Evolutionary conservation across 495 filamentous ascomycete genomes (phyloP).

Genomic region (Talaromyces proteolyticus): DNA sequence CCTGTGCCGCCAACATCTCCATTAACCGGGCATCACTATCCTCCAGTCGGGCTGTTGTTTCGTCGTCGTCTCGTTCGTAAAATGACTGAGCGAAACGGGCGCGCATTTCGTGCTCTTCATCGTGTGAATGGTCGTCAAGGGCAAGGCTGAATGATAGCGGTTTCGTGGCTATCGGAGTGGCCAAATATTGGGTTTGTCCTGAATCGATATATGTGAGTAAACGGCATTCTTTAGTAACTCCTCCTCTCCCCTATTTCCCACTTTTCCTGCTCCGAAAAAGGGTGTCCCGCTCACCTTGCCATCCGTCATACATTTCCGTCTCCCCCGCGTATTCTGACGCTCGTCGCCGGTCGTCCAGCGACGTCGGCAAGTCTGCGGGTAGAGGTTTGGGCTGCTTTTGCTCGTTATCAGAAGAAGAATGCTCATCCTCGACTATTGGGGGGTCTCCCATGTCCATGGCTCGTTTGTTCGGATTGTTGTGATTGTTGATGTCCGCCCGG

Average conservation of each 20-base stretch:
- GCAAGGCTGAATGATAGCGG: conserved; percentile 80
- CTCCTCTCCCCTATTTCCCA: not conserved
- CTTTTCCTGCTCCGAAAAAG: conserved; percentile 10
- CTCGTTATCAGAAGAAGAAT: conserved; percentile 10
- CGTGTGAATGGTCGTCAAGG: conserved; percentile 60
- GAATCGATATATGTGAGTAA: not conserved
- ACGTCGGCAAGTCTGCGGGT: conserved; percentile 82
- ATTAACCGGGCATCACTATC: conserved; percentile 84
- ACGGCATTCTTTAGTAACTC: not conserved
- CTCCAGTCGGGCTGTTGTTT: conserved; percentile 54
- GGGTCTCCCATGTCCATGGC: conserved; percentile 34
- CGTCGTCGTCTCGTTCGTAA: conserved; percentile 54
- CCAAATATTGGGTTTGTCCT: conserved; percentile 95
- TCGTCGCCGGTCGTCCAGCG: conserved; percentile 78
- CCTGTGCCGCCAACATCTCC: conserved; percentile 95
- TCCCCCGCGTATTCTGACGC: conserved; percentile 55
- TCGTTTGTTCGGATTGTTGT: not conserved
- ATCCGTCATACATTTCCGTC: conserved; percentile 97
- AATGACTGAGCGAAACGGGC: conserved; percentile 29
- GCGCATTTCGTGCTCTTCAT: conserved; percentile 33
- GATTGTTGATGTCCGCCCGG: too few relatives aligned
- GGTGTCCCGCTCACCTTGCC: conserved; percentile 68
- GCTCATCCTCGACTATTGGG: conserved; percentile 16
- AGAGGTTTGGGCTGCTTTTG: conserved; percentile 37
- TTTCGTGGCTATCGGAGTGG: conserved; percentile 74